Evolutionary conservation across 2,329 filamentous ascomycete genomes (phyloP).

Genomic region (Juglanconis oblonga): DNA sequence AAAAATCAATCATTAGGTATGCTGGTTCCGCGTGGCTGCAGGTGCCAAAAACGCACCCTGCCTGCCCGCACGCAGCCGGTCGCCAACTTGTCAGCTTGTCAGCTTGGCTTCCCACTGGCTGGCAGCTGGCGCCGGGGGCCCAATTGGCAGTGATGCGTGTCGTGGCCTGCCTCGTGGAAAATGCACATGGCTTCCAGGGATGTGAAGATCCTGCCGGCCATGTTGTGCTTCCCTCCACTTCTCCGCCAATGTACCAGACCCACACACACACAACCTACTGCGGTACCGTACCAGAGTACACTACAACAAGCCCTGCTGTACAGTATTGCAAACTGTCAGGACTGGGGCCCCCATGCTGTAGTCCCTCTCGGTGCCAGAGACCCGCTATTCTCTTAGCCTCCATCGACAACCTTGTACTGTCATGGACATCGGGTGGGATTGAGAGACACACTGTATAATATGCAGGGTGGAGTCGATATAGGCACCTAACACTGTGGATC

Average conservation of each 20-base stretch:
- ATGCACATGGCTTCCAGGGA: slow-evolving; percentile 35
- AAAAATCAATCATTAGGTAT: too few relatives aligned
- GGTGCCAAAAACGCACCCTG: neutral
- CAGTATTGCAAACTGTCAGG: too few relatives aligned
- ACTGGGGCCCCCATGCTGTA: too few relatives aligned
- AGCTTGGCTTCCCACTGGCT: neutral
- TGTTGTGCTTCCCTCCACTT: slow-evolving; percentile 25
- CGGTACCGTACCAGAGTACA: neutral
- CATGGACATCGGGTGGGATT: too few relatives aligned
- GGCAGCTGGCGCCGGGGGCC: neutral
- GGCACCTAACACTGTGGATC: too few relatives aligned
- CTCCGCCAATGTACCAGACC: slow-evolving; percentile 8
- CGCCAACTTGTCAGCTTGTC: neutral
- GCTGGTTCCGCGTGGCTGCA: neutral
- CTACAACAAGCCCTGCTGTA: too few relatives aligned
- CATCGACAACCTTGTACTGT: too few relatives aligned
- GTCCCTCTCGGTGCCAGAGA: too few relatives aligned
- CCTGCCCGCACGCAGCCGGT: neutral
- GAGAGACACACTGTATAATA: too few relatives aligned
- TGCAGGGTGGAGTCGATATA: too few relatives aligned
- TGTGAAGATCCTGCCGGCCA: slow-evolving; percentile 35
- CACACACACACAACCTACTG: neutral
- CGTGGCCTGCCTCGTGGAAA: slow-evolving; percentile 13
- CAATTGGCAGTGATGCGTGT: slow-evolving; percentile 1
- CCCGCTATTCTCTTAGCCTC: too few relatives aligned